Conservation (phyloP, 768 basidiomycete genomes). For the Leucocoprinus sp. region DNA sequence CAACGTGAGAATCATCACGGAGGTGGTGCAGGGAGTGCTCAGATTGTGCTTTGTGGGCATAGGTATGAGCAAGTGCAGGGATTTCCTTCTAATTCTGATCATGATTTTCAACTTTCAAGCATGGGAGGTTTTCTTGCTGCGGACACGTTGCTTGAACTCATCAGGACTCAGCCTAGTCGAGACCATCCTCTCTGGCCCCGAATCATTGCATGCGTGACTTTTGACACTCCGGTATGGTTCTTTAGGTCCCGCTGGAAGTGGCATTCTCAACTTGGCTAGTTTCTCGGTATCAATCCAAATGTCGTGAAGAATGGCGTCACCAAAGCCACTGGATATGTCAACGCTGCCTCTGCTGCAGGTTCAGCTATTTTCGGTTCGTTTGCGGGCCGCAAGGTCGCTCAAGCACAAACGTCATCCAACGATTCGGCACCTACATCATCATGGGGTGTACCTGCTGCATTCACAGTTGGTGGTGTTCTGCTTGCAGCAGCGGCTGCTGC, state of each 20-base stretch:
- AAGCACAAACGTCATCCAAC: constrained; percentile 19
- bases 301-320: constrained; percentile 81
- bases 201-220: constrained; percentile 78
- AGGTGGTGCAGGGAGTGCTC: constrained; percentile 68
- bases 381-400: constrained; percentile 34
- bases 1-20: constrained; percentile 74
- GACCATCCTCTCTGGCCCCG: constrained; percentile 77
- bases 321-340: constrained; percentile 65
- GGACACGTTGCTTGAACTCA: constrained; percentile 71
- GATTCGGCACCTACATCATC: constrained; percentile 13
- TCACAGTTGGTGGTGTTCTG: constrained; percentile 64
- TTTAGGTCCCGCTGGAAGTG: background rate
- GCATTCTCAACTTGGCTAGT: constrained; percentile 36
- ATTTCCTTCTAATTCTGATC: too few relatives aligned
- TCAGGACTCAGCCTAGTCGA: constrained; percentile 54
- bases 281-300: constrained; percentile 76
- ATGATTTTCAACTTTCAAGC: too few relatives aligned
- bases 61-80: constrained; percentile 39
- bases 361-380: constrained; percentile 54
- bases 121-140: constrained; percentile 92
- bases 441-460: constrained; percentile 54
- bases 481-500: constrained; percentile 80
- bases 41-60: constrained; percentile 84
- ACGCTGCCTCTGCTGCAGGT: constrained; percentile 54
- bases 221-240: constrained; percentile 82